These are phyloP conservation scores for Sphagnurus paluster DNA, from an alignment of 1,284 basidiomycete genomes.

Conservation along the genomic window DNA sequence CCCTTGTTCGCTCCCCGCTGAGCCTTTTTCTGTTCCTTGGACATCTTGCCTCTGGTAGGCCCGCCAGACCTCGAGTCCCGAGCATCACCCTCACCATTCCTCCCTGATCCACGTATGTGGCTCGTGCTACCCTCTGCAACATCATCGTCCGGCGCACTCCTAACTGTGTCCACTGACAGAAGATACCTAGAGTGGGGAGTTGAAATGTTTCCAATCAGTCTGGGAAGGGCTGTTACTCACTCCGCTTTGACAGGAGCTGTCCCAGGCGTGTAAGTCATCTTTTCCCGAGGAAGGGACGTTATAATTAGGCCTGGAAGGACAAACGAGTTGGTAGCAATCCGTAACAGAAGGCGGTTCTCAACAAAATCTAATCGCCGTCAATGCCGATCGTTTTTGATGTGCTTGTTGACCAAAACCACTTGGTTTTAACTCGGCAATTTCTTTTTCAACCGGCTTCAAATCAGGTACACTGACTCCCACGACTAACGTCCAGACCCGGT, in stretches of 20 bases:
- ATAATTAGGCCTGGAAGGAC: neutral
- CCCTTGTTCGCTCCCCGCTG: slow-evolving; percentile 80
- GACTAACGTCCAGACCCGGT: no score
- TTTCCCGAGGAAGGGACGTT: neutral
- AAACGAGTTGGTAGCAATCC: neutral
- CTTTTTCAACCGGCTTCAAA: no score
- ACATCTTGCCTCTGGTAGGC: slow-evolving; percentile 42
- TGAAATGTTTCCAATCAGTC: slow-evolving; percentile 4
- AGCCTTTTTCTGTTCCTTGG: slow-evolving; percentile 64
- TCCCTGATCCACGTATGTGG: slow-evolving; percentile 29
- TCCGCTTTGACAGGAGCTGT: slow-evolving; percentile 77
- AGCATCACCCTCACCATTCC: slow-evolving; percentile 26
- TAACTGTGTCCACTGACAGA: slow-evolving; percentile 37
- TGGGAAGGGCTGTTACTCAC: slow-evolving; percentile 41
- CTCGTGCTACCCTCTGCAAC: slow-evolving; percentile 68
- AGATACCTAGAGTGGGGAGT: slow-evolving; percentile 50
- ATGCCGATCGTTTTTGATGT: no score
- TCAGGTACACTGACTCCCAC: no score
- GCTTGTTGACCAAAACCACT: no score
- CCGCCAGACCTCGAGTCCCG: slow-evolving; percentile 26
- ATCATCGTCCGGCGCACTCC: slow-evolving; percentile 65
- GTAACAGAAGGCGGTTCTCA: neutral
- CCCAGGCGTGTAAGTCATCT: slow-evolving; percentile 39
- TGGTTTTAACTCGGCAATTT: no score
- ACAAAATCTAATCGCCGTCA: neutral